A percentile compares a stretch with the other conserved stretches of the same genome.
These are phyloP conservation scores for Claviceps pusilla DNA, from an alignment of 2,329 filamentous ascomycete species.

Conservation along the genomic window DNA sequence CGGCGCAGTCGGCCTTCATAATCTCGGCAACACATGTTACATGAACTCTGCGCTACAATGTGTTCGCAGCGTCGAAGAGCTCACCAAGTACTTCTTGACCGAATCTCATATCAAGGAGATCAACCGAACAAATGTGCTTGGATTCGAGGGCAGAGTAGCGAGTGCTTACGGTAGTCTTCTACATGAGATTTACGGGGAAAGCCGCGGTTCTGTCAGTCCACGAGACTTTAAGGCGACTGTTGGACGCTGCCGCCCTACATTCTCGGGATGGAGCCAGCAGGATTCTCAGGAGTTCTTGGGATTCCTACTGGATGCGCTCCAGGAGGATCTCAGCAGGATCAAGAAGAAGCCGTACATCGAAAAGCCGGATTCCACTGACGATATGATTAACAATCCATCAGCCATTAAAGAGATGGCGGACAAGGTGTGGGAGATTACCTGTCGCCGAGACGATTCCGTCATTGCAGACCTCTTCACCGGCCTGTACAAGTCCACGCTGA, in stretches of 20 bases:
- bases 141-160: constrained; percentile 76
- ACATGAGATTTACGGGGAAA: constrained; percentile 61
- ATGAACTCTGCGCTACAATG: constrained; percentile 98
- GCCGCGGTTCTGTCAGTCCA: constrained; percentile 56
- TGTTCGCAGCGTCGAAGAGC: constrained; percentile 79
- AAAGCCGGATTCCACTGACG: constrained; percentile 93
- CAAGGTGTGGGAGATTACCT: constrained; percentile 82
- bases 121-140: constrained; percentile 72
- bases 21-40: constrained; percentile 95
- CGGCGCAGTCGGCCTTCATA: constrained; percentile 71
- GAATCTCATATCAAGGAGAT: constrained; percentile 64
- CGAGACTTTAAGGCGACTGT: constrained; percentile 70
- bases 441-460: constrained; percentile 83
- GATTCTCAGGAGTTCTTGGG: constrained; percentile 95
- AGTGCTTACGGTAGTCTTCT: constrained; percentile 65
- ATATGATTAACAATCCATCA: constrained; percentile 71
- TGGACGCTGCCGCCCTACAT: constrained; percentile 66
- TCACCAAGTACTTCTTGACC: constrained; percentile 79
- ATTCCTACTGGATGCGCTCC: constrained; percentile 83
- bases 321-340: constrained; percentile 88
- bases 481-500: constrained; percentile 94
- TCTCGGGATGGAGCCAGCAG: constrained; percentile 90
- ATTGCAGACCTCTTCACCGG: constrained; percentile 92
- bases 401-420: constrained; percentile 76
- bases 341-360: constrained; percentile 94